These are phyloP conservation scores for Cetraspora pellucida DNA, from an alignment of 192 early-diverging fungal genomes.

Conservation along the genomic window DNA sequence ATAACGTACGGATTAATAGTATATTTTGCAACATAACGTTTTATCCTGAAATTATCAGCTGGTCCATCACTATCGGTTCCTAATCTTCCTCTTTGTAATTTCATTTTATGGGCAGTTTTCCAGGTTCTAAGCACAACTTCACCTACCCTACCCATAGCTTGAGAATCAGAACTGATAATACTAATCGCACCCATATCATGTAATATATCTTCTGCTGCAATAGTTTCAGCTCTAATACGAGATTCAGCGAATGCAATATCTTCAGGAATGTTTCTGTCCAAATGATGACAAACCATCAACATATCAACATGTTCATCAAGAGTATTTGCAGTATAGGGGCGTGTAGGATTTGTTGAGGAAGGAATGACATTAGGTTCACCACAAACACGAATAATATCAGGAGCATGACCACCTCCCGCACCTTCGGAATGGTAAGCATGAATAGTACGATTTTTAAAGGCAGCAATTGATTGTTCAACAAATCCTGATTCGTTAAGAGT, in stretches of 20 bases:
- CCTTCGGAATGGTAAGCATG: conserved; percentile 98
- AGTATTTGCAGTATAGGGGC: conserved; percentile 94
- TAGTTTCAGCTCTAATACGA: conserved; percentile 95
- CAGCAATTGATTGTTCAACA: conserved; percentile 86
- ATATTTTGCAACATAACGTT: conserved; percentile 95
- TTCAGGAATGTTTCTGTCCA: conserved; percentile 90
- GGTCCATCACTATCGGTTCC: conserved; percentile 48
- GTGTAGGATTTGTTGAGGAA: conserved; percentile 93
- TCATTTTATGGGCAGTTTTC: conserved; percentile 97
- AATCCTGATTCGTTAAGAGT: conserved; percentile 98
- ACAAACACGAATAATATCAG: conserved; percentile 77
- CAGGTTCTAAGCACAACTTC: conserved; percentile 92
- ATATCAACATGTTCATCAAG: conserved; percentile 98
- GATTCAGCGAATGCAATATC: conserved; percentile 97
- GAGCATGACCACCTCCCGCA: conserved; percentile 94
- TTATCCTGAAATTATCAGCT: conserved; percentile 87
- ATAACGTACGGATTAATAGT: conserved; percentile 89
- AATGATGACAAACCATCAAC: conserved; percentile 98
- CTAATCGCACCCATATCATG: conserved; percentile 94
- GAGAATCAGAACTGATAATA: conserved; percentile 91
- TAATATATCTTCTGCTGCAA: conserved; percentile 95
- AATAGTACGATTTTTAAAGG: conserved; percentile 89
- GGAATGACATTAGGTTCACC: conserved; percentile 88
- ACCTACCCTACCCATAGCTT: conserved; percentile 97
- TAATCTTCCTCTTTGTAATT: conserved; percentile 74